Conservation (phyloP, 1,284 basidiomycete species). For the Phellopilus nigrolimitatus region DNA sequence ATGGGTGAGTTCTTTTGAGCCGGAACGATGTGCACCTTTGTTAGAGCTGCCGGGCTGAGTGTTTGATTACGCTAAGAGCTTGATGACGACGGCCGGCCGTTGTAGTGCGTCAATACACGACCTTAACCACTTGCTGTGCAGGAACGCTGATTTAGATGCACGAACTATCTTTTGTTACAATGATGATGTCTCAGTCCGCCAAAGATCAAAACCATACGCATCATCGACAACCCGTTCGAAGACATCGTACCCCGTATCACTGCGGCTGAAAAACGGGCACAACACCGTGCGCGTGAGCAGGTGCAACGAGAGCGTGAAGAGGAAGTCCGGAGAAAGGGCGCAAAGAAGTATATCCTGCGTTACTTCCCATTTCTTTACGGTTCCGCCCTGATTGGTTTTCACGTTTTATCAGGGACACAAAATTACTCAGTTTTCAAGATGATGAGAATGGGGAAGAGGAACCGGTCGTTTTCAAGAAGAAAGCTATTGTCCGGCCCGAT, state of each 20-base stretch:
- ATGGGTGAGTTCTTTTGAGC: conserved; percentile 56
- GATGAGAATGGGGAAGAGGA: conserved; percentile 58
- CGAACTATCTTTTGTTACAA: background rate
- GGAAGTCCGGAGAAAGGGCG: conserved; percentile 64
- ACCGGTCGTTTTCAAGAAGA: conserved; percentile 59
- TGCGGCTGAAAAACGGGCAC: conserved; percentile 80
- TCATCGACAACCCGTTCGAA: conserved; percentile 90
- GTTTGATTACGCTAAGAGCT: conserved; percentile 53
- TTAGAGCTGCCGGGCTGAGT: conserved; percentile 4
- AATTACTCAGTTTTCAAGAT: conserved; percentile 82
- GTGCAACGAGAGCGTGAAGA: conserved; percentile 76
- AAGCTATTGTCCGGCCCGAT: conserved; percentile 76
- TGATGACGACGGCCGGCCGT: conserved; percentile 74
- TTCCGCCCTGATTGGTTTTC: background rate
- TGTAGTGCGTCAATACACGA: conserved; percentile 59
- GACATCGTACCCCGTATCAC: conserved; percentile 98
- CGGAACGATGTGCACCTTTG: background rate
- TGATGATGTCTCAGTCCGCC: conserved; percentile 58
- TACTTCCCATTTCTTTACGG: background rate
- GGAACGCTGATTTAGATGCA: conserved; percentile 14
- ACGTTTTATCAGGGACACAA: conserved; percentile 69
- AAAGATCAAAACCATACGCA: conserved; percentile 78
- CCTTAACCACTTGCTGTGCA: conserved; percentile 6
- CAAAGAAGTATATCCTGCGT: conserved; percentile 63
- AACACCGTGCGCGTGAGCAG: conserved; percentile 73